phyloP scores from a whole-genome alignment of 768 basidiomycete genomes.

The Termitomyces sp. region DNA sequence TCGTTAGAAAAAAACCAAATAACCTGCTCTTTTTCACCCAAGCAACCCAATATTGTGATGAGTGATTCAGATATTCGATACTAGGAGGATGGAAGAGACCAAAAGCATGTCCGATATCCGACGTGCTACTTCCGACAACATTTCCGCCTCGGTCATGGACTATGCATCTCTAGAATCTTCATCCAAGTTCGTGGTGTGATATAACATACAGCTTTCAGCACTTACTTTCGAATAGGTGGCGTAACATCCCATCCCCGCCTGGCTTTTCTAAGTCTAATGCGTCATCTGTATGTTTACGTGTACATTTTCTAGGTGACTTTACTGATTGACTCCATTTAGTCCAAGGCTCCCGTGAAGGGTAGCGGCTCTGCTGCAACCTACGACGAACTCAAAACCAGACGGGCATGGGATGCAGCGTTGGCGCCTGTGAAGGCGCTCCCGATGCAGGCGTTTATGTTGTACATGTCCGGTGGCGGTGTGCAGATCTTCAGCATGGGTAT shows the following conservation, averaged over 20 bases:
- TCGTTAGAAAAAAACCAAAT: background rate
- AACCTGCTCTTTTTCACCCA: too few relatives aligned
- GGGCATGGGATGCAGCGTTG: slow-evolving; percentile 83
- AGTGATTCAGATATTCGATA: background rate
- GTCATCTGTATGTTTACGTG: slow-evolving; percentile 25
- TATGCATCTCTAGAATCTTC: slow-evolving; percentile 35
- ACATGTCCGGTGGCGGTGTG: slow-evolving; percentile 95
- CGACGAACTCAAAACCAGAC: slow-evolving; percentile 64
- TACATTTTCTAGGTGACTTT: background rate
- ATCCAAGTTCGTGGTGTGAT: slow-evolving; percentile 24
- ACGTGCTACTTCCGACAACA: slow-evolving; percentile 2
- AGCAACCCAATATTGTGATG: background rate
- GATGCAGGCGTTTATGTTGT: slow-evolving; percentile 98
- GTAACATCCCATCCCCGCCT: slow-evolving; percentile 57
- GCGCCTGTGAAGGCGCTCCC: slow-evolving; percentile 86
- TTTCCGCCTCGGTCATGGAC: slow-evolving; percentile 19
- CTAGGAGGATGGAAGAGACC: too few relatives aligned
- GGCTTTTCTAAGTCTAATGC: slow-evolving; percentile 49
- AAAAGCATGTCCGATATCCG: slow-evolving; percentile 10
- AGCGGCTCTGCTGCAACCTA: slow-evolving; percentile 38
- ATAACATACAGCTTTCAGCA: background rate
- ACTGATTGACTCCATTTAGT: slow-evolving; percentile 24
- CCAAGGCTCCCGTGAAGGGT: slow-evolving; percentile 32
- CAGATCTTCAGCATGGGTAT: slow-evolving; percentile 98
- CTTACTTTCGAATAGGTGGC: slow-evolving; percentile 38